phyloP scores from a whole-genome alignment of 2,329 filamentous ascomycete genomes.

The Eutypella sp. region DNA sequence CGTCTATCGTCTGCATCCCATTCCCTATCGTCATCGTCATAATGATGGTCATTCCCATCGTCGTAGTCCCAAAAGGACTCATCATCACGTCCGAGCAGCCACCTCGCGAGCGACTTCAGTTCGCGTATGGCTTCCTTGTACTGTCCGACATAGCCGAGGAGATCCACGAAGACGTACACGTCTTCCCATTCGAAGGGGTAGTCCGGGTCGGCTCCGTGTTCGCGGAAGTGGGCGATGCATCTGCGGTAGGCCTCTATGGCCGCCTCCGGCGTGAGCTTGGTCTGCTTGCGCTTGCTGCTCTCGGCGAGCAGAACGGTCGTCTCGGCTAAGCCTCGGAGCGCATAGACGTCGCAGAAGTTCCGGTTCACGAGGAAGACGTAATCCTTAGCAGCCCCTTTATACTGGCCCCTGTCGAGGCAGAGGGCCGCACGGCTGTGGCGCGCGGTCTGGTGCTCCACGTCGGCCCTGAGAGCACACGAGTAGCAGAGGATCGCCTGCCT shows the following conservation, averaged over 20 bases:
- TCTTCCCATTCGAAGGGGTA: constrained; percentile 66
- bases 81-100: constrained; percentile 70
- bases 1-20: constrained; percentile 75
- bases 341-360: constrained; percentile 47
- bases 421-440: constrained; percentile 56
- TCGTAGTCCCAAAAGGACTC: constrained; percentile 71
- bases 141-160: constrained; percentile 62
- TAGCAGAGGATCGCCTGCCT: constrained; percentile 55
- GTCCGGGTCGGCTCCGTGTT: constrained; percentile 28
- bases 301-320: constrained; percentile 45
- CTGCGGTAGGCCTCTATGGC: constrained; percentile 45
- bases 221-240: constrained; percentile 39
- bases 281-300: constrained; percentile 39
- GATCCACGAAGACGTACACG: constrained; percentile 77
- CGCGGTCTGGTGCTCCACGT: constrained; percentile 52
- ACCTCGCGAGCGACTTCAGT: constrained; percentile 70
- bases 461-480: constrained; percentile 53
- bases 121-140: constrained; percentile 63
- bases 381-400: constrained; percentile 49
- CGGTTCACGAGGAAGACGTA: constrained; percentile 51
- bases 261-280: constrained; percentile 21
- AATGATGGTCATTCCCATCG: constrained; percentile 29
- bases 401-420: constrained; percentile 50
- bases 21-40: constrained; percentile 73
- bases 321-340: constrained; percentile 52